Evolutionary conservation across 2,329 filamentous ascomycete genomes (phyloP).

Genomic region (Dactylellina haptotyla): DNA sequence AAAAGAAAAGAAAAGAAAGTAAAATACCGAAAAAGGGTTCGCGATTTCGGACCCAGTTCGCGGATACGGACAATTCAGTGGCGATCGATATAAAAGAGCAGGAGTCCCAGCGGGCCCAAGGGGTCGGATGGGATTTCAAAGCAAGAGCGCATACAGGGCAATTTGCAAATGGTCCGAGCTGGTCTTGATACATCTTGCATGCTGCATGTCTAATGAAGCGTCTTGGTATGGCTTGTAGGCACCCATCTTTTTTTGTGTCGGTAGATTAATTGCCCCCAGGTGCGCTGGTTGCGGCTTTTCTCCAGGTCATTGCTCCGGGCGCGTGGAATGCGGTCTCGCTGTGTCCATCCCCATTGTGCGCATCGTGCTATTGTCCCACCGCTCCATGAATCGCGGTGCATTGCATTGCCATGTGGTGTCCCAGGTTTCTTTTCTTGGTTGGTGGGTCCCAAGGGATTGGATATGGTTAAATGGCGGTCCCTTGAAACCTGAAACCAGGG

Average conservation of each 20-base stretch:
- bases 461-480: slow-evolving; percentile 36
- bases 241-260: slow-evolving; percentile 15
- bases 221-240: slow-evolving; percentile 8
- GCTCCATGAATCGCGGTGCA: too few relatives aligned
- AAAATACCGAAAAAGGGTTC: neutral
- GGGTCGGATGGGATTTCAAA: slow-evolving; percentile 15
- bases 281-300: slow-evolving; percentile 1
- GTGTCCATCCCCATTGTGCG: neutral
- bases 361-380: too few relatives aligned
- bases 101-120: neutral
- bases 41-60: slow-evolving; percentile 31
- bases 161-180: slow-evolving; percentile 1
- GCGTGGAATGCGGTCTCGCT: neutral
- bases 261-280: neutral
- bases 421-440: slow-evolving; percentile 20
- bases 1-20: too few relatives aligned
- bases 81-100: slow-evolving; percentile 38
- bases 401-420: slow-evolving; percentile 38
- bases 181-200: neutral
- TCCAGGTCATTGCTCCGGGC: neutral
- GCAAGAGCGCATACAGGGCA: slow-evolving; percentile 1
- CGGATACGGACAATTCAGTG: slow-evolving; percentile 21
- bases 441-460: slow-evolving; percentile 42
- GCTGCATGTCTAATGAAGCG: neutral
- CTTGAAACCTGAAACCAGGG: slow-evolving; percentile 48